Percentiles rank a stretch among this genome's conserved stretches.
These are phyloP conservation scores for Hysterangium stoloniferum DNA, from an alignment of 768 basidiomycete genomes.

Conservation along the genomic window DNA sequence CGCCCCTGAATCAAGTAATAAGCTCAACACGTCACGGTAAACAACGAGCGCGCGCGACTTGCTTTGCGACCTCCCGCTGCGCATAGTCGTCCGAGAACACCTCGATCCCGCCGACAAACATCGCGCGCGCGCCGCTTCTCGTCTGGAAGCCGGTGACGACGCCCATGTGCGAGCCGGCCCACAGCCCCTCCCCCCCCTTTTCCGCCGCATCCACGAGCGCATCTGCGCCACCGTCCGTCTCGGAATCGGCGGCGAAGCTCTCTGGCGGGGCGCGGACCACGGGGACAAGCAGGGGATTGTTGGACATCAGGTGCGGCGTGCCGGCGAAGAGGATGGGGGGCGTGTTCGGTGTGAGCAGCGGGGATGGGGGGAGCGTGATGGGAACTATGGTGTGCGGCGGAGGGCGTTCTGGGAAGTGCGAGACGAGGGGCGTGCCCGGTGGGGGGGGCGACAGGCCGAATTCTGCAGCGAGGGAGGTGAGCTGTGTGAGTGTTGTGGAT, in stretches of 20 bases:
- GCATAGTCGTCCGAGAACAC: constrained; percentile 73
- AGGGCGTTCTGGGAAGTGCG: constrained; percentile 75
- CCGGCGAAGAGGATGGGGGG: constrained; percentile 74
- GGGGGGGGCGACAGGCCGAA: constrained; percentile 88
- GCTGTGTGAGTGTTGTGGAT: constrained; percentile 63
- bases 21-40: no score
- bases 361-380: constrained; percentile 39
- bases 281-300: constrained; percentile 74
- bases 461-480: constrained; percentile 77
- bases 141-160: constrained; percentile 91
- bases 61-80: constrained; percentile 53
- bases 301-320: constrained; percentile 52
- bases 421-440: constrained; percentile 73
- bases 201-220: constrained; percentile 63
- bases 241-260: constrained; percentile 58
- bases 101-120: constrained; percentile 76
- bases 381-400: constrained; percentile 60
- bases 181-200: constrained; percentile 69
- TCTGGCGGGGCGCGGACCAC: constrained; percentile 71
- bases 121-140: constrained; percentile 61
- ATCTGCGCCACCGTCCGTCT: constrained; percentile 48
- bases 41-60: constrained; percentile 23
- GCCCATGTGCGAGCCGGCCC: constrained; percentile 71
- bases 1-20: constrained; percentile 37
- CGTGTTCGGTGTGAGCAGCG: constrained; percentile 28